Percentiles rank a stretch among this genome's conserved stretches.
These are phyloP conservation scores for Cenchrus americanus DNA, from an alignment of 176 grass and related monocot genomes.

Conservation along the genomic window DNA sequence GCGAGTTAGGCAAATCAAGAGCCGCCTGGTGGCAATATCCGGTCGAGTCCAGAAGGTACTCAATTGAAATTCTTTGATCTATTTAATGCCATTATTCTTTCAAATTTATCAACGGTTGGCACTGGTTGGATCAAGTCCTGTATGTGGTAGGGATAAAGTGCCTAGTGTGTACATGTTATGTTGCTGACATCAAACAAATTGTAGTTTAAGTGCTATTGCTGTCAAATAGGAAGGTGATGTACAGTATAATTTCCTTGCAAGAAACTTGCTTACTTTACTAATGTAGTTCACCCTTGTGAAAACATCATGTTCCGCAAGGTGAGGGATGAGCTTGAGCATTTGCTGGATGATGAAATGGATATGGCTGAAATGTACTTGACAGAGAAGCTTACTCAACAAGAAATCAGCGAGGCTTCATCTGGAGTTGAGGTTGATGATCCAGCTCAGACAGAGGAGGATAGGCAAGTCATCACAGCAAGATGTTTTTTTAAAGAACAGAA, in stretches of 20 bases:
- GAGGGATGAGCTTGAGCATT: slow-evolving; percentile 87
- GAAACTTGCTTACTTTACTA: slow-evolving; percentile 13
- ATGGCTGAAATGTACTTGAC: slow-evolving; percentile 98
- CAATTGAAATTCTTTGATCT: slow-evolving; percentile 19
- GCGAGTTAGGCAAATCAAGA: slow-evolving; percentile 96
- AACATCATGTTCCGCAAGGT: slow-evolving; percentile 55
- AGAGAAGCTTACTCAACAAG: slow-evolving; percentile 69
- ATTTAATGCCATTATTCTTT: background rate
- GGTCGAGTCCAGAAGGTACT: slow-evolving; percentile 94
- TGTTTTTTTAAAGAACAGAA: slow-evolving; percentile 1
- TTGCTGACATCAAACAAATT: background rate
- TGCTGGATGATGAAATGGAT: slow-evolving; percentile 96
- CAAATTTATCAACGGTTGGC: background rate
- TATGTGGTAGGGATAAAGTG: slow-evolving; percentile 26
- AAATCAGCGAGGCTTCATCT: slow-evolving; percentile 70
- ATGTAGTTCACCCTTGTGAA: slow-evolving; percentile 18
- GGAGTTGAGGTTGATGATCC: slow-evolving; percentile 62
- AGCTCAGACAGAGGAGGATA: slow-evolving; percentile 60
- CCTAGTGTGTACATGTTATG: background rate
- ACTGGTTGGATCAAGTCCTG: background rate
- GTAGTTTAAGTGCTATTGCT: background rate
- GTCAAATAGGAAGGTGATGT: slow-evolving; percentile 4
- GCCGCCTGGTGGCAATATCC: slow-evolving; percentile 86
- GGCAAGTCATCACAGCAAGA: slow-evolving; percentile 42
- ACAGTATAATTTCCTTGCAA: slow-evolving; percentile 1